Conservation (phyloP, 257 asterid species). For the Scutellaria galericulata region DNA sequence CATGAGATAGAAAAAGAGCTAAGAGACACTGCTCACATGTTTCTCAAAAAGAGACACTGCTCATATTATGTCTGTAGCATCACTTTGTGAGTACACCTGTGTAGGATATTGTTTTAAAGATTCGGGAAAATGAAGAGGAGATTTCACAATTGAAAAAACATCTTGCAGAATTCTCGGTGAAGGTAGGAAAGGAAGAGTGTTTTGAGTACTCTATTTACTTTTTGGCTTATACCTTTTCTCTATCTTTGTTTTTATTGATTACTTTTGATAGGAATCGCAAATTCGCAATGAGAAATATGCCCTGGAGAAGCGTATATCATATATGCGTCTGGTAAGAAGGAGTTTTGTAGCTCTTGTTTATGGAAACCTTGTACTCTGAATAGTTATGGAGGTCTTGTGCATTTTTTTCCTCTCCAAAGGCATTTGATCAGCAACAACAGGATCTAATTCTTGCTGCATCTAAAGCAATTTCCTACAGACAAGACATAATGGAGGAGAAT, state of each 20-base stretch:
- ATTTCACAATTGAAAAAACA: slow-evolving; percentile 73
- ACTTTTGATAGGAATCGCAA: slow-evolving; percentile 75
- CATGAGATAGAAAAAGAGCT: slow-evolving; percentile 20
- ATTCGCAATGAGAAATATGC: slow-evolving; percentile 79
- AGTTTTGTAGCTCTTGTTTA: slow-evolving; percentile 31
- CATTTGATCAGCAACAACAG: slow-evolving; percentile 98
- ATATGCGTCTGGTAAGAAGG: slow-evolving; percentile 91
- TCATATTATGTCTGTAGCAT: slow-evolving; percentile 34
- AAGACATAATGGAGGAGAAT: slow-evolving; percentile 96
- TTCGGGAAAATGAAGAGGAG: slow-evolving; percentile 89
- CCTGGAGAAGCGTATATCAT: slow-evolving; percentile 91
- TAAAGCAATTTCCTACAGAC: slow-evolving; percentile 95
- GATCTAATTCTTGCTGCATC: slow-evolving; percentile 99
- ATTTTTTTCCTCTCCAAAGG: slow-evolving; percentile 50
- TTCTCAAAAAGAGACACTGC: neutral
- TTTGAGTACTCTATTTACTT: slow-evolving; percentile 28
- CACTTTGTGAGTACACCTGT: slow-evolving; percentile 36
- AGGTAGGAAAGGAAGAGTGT: slow-evolving; percentile 50
- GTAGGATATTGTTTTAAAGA: slow-evolving; percentile 70
- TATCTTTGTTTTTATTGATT: slow-evolving; percentile 32
- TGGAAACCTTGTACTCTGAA: slow-evolving; percentile 31
- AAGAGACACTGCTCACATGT: slow-evolving; percentile 13
- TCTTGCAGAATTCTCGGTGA: slow-evolving; percentile 77
- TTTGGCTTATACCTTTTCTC: slow-evolving; percentile 21
- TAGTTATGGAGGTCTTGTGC: slow-evolving; percentile 30